Evolutionary conservation across 2,329 filamentous ascomycete genomes (phyloP), one percentile per base, ranked within the genome.

Genomic region (Phialocephala sp.): DNA sequence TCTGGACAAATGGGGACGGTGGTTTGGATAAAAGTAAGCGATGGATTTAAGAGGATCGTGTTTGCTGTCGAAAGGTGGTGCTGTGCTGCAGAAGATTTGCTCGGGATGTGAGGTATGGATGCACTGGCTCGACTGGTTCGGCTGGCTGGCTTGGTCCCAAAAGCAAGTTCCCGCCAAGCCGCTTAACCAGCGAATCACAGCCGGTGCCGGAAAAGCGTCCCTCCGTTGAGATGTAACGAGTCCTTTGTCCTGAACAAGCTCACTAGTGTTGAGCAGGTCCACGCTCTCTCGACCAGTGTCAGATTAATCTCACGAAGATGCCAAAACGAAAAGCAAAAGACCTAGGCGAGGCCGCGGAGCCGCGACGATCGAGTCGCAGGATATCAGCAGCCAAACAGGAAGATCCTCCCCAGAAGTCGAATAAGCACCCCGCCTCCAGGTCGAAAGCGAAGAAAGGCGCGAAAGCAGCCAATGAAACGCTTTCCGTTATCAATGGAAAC

Each of bases 271-370:
- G 47, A 18, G 32, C 50, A 20, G 15, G 22, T 54, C 50, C 50
- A 27, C 22, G 6, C 14, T 35, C 50, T 35, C 20, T 9, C 8
- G 11, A 54, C 14, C 11, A 4, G 50, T 32, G 50, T 54, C 50
- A 58, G 55, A 20, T 52, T 27, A 24, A 55, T 35, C 50, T 27
- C 35, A 14, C 27, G 57, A 63, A 24, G 8, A 74, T 75, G 74
- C 66, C 66, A 12, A 75, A 76, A 68, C 63, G 74, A 60, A 75
- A 75, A 63, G 69, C 68, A 45, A 69, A 69, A 59, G 66, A 74
- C 12, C 14, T 69, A 32, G 71, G 47, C 18, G 61, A 54, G n/a
- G 62, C 20, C 18, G 50, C 69, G 18, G 66, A 69, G 57, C 71
- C 70, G 36, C 69, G 74, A 63, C 62, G 73, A 60, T 72, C 73